phyloP scores from a whole-genome alignment of 2,329 filamentous ascomycete species.

The Monosporascus sp. region DNA sequence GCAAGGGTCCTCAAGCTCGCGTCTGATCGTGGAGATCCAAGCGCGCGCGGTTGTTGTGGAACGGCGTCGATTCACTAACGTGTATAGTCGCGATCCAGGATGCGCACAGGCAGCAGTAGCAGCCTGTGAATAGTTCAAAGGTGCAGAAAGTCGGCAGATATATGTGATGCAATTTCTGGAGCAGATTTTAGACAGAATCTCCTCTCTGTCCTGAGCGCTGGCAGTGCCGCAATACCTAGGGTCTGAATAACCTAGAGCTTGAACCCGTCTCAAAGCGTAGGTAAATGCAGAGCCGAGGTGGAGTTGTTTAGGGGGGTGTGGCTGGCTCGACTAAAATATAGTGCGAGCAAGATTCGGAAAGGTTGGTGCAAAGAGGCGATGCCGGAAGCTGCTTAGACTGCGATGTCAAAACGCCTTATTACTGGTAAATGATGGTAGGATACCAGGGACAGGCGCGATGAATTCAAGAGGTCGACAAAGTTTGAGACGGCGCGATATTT shows the following conservation, averaged over 20 bases:
- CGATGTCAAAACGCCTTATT: slow-evolving; percentile 17
- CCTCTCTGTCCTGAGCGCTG: not conserved
- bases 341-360: slow-evolving; percentile 16
- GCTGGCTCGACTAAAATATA: slow-evolving; percentile 20
- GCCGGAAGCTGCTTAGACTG: slow-evolving; percentile 23
- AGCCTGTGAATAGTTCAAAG: not conserved
- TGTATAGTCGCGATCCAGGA: not conserved
- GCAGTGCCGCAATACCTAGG: not conserved
- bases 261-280: not conserved
- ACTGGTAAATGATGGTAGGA: slow-evolving; percentile 4
- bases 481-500: slow-evolving; percentile 20
- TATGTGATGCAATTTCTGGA: too few relatives aligned
- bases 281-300: not conserved
- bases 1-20: slow-evolving; percentile 11
- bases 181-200: not conserved
- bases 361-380: slow-evolving; percentile 16
- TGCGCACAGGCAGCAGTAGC: not conserved
- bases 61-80: not conserved
- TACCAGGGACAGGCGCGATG: slow-evolving; percentile 21
- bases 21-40: not conserved
- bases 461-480: slow-evolving; percentile 6
- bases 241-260: not conserved
- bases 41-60: not conserved
- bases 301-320: not conserved
- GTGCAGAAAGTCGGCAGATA: not conserved